Conservation (phyloP, 2,329 filamentous ascomycete genomes). For the Colletotrichum siamense region DNA sequence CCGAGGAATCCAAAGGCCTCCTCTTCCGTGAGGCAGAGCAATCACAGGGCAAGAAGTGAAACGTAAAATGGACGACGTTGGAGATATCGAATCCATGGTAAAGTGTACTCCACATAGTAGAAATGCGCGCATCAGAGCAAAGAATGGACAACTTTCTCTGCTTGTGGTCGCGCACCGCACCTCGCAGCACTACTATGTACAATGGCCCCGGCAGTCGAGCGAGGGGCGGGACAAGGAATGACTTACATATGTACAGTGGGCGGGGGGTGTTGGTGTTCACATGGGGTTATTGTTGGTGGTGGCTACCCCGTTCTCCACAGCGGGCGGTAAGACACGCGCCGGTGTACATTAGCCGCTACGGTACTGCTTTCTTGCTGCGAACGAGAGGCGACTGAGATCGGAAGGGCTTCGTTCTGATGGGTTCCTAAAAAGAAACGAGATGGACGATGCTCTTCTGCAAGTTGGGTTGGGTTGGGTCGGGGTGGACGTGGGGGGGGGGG, state of each 20-base stretch:
- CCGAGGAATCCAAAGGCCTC: not conserved
- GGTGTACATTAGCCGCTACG: conserved; percentile 5
- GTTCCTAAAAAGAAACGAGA: conserved; percentile 13
- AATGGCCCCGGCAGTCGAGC: not conserved
- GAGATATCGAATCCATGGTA: not conserved
- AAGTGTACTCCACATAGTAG: not conserved
- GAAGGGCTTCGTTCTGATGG: not conserved
- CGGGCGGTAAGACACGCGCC: conserved; percentile 17
- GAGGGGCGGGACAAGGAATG: conserved; percentile 1
- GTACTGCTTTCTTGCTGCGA: not conserved
- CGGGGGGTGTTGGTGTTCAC: not conserved
- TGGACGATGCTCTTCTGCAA: conserved; percentile 20
- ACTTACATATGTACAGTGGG: conserved; percentile 21
- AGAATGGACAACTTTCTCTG: not conserved
- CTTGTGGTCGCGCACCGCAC: not conserved
- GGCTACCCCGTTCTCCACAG: conserved; percentile 11
- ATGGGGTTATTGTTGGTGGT: not conserved
- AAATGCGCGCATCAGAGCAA: not conserved
- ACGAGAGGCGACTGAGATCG: conserved; percentile 5
- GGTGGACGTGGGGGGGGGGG: not conserved
- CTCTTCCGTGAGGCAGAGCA: not conserved
- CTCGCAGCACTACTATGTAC: not conserved
- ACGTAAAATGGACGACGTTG: not conserved
- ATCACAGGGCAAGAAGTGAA: not conserved
- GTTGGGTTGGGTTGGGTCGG: not conserved